phyloP scores from a whole-genome alignment of 805 yeast species.

The Pichia phayaonensis region DNA sequence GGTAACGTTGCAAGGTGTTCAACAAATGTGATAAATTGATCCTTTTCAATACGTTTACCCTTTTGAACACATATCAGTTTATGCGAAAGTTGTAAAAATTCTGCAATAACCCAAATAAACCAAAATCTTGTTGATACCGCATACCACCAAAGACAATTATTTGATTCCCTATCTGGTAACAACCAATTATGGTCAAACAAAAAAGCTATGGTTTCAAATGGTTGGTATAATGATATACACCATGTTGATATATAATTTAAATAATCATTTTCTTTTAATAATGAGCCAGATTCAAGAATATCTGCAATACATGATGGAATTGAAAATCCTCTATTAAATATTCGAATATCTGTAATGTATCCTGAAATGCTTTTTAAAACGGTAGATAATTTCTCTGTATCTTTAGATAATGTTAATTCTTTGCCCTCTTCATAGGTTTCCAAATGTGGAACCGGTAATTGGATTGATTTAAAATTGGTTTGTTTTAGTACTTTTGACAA shows the following conservation, averaged over 20 bases:
- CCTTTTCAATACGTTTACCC: constrained; percentile 13
- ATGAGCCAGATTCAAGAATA: constrained; percentile 3
- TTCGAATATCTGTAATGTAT: constrained; percentile 29
- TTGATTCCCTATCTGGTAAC: constrained; percentile 12
- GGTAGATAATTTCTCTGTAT: not conserved
- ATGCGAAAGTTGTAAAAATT: constrained; percentile 14
- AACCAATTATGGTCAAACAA: constrained; percentile 28
- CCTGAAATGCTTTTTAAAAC: constrained; percentile 22
- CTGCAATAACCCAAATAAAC: constrained; percentile 30
- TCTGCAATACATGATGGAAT: constrained; percentile 19
- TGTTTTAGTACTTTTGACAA: not conserved
- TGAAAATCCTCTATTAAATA: constrained; percentile 32
- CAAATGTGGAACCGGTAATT: not conserved
- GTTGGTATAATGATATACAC: constrained; percentile 22
- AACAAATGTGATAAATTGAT: constrained; percentile 14
- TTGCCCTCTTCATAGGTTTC: not conserved
- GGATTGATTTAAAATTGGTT: not conserved
- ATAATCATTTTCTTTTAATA: constrained; percentile 7
- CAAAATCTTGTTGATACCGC: constrained; percentile 27
- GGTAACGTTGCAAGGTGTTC: constrained; percentile 30
- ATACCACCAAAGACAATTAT: constrained; percentile 22
- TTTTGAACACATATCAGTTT: not conserved
- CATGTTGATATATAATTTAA: constrained; percentile 10
- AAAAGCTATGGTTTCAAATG: constrained; percentile 30
- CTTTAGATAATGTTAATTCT: not conserved